Conservation (phyloP, 2,329 filamentous ascomycete species). For the Domatiomyces globalis region DNA sequence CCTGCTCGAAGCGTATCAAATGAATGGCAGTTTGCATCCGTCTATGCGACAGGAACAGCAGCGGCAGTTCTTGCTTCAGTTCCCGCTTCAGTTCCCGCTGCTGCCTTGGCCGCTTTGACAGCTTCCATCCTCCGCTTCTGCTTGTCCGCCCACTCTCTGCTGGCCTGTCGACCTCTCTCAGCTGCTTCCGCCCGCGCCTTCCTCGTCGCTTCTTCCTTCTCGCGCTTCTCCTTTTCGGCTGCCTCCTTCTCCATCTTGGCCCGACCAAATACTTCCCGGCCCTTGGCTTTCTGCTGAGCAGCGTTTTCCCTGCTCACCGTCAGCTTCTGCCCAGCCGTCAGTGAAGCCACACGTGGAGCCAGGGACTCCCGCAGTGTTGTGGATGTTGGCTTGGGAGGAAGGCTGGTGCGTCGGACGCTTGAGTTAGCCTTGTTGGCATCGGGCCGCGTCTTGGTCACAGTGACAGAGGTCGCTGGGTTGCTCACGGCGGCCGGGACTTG, state of each 20-base stretch:
- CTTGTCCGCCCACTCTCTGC: conserved; percentile 25
- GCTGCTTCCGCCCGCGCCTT: conserved; percentile 24
- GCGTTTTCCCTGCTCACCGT: conserved; percentile 13
- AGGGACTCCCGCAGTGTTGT: conserved; percentile 1
- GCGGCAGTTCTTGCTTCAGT: background rate
- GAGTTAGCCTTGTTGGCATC: conserved; percentile 9
- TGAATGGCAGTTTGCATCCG: background rate
- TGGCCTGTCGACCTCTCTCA: conserved; percentile 22
- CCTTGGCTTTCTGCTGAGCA: conserved; percentile 17
- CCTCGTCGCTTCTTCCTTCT: conserved; percentile 23
- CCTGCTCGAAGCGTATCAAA: background rate
- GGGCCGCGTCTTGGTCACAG: conserved; percentile 4
- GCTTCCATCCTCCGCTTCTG: conserved; percentile 17
- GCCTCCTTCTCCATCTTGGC: conserved; percentile 16
- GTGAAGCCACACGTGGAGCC: conserved; percentile 8
- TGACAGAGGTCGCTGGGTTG: background rate
- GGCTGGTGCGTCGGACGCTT: conserved; percentile 8
- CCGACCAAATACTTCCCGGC: conserved; percentile 21
- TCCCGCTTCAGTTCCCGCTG: background rate
- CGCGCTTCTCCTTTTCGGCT: conserved; percentile 19
- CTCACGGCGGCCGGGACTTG: background rate
- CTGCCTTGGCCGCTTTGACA: conserved; percentile 2
- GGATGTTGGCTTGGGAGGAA: conserved; percentile 2
- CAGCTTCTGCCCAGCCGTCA: conserved; percentile 10
- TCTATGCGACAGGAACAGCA: background rate